These are phyloP conservation scores for Lyophyllum semitale DNA, from an alignment of 768 basidiomycete genomes.

Conservation along the genomic window DNA sequence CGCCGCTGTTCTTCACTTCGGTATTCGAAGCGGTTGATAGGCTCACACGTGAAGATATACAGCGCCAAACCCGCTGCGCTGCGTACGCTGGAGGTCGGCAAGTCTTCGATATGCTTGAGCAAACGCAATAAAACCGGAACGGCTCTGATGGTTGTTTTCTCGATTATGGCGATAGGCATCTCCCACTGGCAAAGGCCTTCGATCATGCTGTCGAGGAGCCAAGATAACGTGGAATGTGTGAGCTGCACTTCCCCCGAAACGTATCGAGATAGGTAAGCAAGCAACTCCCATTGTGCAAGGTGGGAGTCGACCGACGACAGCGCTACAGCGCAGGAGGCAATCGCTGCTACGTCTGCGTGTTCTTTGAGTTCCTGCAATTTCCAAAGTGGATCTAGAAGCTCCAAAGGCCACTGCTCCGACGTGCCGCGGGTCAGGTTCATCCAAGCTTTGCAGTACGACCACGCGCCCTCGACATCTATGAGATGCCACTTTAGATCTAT, in stretches of 20 bases:
- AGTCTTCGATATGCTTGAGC: constrained; percentile 29
- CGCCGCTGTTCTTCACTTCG: constrained; percentile 29
- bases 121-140: constrained; percentile 37
- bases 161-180: constrained; percentile 34
- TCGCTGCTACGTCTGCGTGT: constrained; percentile 33
- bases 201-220: constrained; percentile 41
- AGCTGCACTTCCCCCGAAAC: constrained; percentile 32
- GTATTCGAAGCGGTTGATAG: constrained; percentile 24
- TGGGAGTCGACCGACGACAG: constrained; percentile 36
- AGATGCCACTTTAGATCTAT: constrained; percentile 38
- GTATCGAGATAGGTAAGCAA: constrained; percentile 32
- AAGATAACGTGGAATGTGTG: constrained; percentile 32
- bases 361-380: constrained; percentile 29
- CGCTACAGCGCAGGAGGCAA: constrained; percentile 38
- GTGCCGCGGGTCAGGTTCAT: constrained; percentile 39
- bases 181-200: constrained; percentile 40
- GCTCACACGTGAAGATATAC: constrained; percentile 29
- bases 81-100: constrained; percentile 28
- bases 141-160: constrained; percentile 32
- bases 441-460: constrained; percentile 42
- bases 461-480: constrained; percentile 32
- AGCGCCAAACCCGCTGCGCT: constrained; percentile 33
- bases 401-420: constrained; percentile 34
- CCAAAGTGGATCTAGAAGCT: constrained; percentile 34
- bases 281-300: constrained; percentile 34